These are phyloP conservation scores for Russula sp. DNA, from an alignment of 768 basidiomycete genomes.

Conservation along the genomic window DNA sequence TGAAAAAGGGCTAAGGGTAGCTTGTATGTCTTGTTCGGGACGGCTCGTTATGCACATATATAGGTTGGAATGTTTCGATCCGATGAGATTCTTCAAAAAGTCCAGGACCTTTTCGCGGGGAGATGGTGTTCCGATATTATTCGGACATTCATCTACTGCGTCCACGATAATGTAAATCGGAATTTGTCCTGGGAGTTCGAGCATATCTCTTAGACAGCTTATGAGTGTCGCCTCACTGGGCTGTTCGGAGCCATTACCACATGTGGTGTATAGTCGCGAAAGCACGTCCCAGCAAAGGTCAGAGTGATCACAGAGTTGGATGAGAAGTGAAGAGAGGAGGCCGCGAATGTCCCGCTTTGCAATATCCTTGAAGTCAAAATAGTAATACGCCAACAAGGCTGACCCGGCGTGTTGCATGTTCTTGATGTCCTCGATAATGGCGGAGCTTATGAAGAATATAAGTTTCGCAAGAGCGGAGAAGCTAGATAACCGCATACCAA, in stretches of 20 bases:
- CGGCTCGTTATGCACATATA: neutral
- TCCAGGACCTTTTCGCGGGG: neutral
- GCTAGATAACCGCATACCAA: neutral
- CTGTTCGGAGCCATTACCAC: neutral
- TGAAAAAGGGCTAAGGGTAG: neutral
- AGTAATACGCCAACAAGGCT: neutral
- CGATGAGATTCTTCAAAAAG: neutral
- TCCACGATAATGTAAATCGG: neutral
- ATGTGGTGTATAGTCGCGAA: neutral
- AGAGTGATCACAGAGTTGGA: neutral
- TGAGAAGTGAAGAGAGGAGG: neutral
- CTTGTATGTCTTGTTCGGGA: neutral
- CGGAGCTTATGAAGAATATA: neutral
- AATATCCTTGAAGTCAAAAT: neutral
- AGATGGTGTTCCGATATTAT: neutral
- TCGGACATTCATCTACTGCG: neutral
- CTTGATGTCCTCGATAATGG: neutral
- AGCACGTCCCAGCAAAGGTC: neutral
- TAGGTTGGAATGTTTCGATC: neutral
- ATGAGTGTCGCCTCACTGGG: neutral
- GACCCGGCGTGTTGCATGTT: neutral
- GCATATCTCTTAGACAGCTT: neutral
- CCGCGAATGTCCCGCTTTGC: neutral
- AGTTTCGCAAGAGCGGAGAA: neutral
- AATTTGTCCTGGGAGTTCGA: neutral